These are phyloP conservation scores for Physcomitrellopsis africana DNA, from an alignment of 225 moss, liverwort and hornwort genomes.

Conservation along the genomic window DNA sequence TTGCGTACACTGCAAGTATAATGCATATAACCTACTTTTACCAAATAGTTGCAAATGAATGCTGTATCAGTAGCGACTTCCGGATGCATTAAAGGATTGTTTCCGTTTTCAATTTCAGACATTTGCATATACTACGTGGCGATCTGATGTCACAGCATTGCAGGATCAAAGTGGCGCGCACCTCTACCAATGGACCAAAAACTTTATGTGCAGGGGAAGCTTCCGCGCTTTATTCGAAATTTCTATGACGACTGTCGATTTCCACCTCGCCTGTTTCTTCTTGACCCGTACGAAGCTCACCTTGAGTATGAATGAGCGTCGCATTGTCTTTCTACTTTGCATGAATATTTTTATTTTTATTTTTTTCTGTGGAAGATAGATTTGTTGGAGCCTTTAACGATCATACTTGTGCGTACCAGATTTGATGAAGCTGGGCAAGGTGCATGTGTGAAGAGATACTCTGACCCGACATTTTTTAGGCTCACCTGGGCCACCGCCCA, in stretches of 20 bases:
- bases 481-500: constrained; percentile 49
- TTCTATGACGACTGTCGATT: constrained; percentile 94
- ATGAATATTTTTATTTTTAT: not conserved
- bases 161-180: constrained; percentile 90
- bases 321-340: no score
- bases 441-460: constrained; percentile 60
- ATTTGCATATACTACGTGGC: not conserved
- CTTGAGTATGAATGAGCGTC: not conserved
- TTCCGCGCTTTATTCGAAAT: constrained; percentile 82
- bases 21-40: constrained; percentile 2
- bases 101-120: not conserved
- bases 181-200: constrained; percentile 82
- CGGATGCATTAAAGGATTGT: not conserved
- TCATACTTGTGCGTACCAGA: constrained; percentile 24
- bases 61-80: not conserved
- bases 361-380: not conserved
- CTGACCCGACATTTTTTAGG: constrained; percentile 57
- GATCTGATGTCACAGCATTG: constrained; percentile 25
- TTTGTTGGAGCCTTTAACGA: not conserved
- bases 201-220: constrained; percentile 76
- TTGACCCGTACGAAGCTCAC: constrained; percentile 74
- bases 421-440: constrained; percentile 62
- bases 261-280: constrained; percentile 91
- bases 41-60: not conserved
- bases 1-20: constrained; percentile 75